Base-by-base conservation (phyloP, 2,329 filamentous ascomycete genomes). In the Coniochaeta sp. region DNA sequence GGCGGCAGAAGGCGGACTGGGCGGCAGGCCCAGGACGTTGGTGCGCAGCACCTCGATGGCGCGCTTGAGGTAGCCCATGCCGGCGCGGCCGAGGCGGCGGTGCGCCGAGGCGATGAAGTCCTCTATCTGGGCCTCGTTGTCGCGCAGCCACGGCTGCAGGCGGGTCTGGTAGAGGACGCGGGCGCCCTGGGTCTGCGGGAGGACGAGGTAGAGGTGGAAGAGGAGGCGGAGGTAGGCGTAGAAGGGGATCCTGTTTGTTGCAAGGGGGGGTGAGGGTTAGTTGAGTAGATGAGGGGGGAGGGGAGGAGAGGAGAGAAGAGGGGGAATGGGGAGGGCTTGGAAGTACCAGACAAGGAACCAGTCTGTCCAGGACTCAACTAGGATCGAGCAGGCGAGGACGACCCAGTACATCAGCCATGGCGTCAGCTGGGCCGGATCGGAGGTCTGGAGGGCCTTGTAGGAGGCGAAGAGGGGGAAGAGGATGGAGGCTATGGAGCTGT, bases 381-480 rank as follows among this genome's bases (percentile, higher is more conserved):
- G 84, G 60, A 93, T 81, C 68, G 88, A 85, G 72, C 90, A 88
- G 62, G 90, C 90, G 65, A 97, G 84, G 26, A 96, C 91, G 62
- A 96, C 91, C 89, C 93, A 99, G 83, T 98, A 99, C 89, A 98
- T 98, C 66, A 98, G 85, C 95, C 95, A 99, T 87, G 93, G 93
- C 64, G 91, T 91, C 62, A 97, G 83, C 71, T 96, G 87, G 40
- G 91, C 88, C 2, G 93, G 92, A 74, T 97, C 91, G 58, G 89
- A 89, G 17, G 91, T 93, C 77, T 95, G 93, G 71, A 99, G 89
- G 56, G 95, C 93, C 81, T 98, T 98, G 83, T 97, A 98, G 65
- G 93, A 96, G 66, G 93, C 93, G 77, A 96, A 98, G 64, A 97
- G 86, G 58, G 95, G 95, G 73, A 98, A 96, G 71, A 97, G 86